Percentiles rank a stretch among this genome's conserved stretches.
phyloP scores from a whole-genome alignment of 2,329 filamentous ascomycete species.

The Fusarium denticulatum region DNA sequence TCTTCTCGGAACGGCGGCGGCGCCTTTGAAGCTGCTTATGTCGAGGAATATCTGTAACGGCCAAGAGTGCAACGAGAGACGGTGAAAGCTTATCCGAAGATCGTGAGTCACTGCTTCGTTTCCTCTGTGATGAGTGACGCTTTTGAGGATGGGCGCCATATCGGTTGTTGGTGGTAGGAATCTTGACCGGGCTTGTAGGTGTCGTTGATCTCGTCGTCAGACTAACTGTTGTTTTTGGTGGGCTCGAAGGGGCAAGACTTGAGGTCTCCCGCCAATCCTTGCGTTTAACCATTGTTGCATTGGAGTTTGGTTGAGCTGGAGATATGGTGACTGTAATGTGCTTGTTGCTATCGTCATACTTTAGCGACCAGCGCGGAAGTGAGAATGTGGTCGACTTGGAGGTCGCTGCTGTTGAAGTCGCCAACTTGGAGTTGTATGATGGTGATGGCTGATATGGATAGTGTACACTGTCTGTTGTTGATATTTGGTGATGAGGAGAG shows the following conservation, averaged over 20 bases:
- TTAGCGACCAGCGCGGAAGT: constrained; percentile 40
- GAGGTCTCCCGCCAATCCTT: constrained; percentile 46
- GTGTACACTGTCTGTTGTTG: constrained; percentile 7
- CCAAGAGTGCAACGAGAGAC: constrained; percentile 69
- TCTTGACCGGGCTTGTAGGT: constrained; percentile 64
- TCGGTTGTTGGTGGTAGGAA: constrained; percentile 57
- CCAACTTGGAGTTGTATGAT: constrained; percentile 14
- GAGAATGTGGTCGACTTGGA: constrained; percentile 32
- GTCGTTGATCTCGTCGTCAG: constrained; percentile 45
- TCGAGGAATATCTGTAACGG: constrained; percentile 69
- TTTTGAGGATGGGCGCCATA: constrained; percentile 51
- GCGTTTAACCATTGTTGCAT: constrained; percentile 50
- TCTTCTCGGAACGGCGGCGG: constrained; percentile 41
- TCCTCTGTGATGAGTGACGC: constrained; percentile 52
- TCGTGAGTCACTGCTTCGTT: constrained; percentile 54
- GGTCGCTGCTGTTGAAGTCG: constrained; percentile 25
- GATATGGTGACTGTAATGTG: constrained; percentile 39
- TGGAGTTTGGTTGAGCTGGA: constrained; percentile 34
- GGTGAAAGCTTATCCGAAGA: constrained; percentile 66
- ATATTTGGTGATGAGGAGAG: constrained; percentile 4
- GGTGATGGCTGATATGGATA: constrained; percentile 11
- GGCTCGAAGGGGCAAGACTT: constrained; percentile 44
- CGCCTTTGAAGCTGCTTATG: constrained; percentile 53
- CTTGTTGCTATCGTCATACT: constrained; percentile 46
- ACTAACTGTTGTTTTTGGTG: constrained; percentile 42